These are phyloP conservation scores for Jatropha curcas DNA, from an alignment of 345 rosid species.

Conservation along the genomic window DNA sequence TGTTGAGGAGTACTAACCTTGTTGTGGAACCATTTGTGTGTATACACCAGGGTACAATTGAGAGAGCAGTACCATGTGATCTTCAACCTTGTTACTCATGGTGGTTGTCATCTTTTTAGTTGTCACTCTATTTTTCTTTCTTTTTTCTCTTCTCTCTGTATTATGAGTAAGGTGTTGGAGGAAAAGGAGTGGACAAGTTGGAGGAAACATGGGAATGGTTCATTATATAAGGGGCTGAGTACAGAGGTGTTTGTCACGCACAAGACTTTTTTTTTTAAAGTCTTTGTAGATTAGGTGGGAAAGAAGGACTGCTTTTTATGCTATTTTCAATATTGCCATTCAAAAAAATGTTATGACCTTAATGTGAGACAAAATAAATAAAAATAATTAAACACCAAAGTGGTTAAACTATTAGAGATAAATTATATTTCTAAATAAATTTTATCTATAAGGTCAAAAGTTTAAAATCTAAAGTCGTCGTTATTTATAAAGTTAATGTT, in stretches of 20 bases:
- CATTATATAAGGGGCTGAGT: conserved; percentile 34
- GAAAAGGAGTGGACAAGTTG: conserved; percentile 38
- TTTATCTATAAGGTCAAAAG: too few species aligned
- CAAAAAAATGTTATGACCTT: too few species aligned
- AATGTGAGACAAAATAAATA: neutral
- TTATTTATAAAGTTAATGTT: too few species aligned
- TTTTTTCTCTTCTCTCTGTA: neutral
- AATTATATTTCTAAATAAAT: too few species aligned
- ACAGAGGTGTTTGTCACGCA: conserved; percentile 14
- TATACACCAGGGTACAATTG: conserved; percentile 55
- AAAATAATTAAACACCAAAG: too few species aligned
- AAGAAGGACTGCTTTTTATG: neutral
- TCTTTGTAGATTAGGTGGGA: neutral
- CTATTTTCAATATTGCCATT: conserved; percentile 35
- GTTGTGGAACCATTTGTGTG: conserved; percentile 49
- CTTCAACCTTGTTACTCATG: conserved; percentile 37
- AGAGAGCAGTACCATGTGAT: conserved; percentile 53
- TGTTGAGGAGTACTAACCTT: conserved; percentile 42
- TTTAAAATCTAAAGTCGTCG: too few species aligned
- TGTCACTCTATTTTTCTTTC: conserved; percentile 3
- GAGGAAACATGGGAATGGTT: conserved; percentile 16
- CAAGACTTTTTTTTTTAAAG: neutral
- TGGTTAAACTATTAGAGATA: too few species aligned
- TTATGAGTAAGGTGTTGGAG: conserved; percentile 22
- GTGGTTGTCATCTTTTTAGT: conserved; percentile 2